These are phyloP conservation scores for Solanum etuberosum DNA, from an alignment of 257 asterid genomes.

Conservation along the genomic window DNA sequence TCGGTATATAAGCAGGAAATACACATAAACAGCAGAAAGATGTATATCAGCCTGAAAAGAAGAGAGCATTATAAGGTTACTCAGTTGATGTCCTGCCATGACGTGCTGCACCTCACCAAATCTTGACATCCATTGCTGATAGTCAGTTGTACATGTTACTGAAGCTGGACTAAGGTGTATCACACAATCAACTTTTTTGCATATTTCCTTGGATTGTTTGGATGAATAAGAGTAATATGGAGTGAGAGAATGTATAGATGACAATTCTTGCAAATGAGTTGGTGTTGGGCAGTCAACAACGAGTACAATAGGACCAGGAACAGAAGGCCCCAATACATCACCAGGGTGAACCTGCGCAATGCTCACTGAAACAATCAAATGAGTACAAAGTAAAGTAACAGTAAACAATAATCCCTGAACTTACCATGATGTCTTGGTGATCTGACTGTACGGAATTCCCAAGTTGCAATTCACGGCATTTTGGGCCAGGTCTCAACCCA, in stretches of 20 bases:
- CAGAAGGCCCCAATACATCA: conserved; percentile 76
- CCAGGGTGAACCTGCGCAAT: conserved; percentile 69
- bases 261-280: conserved; percentile 44
- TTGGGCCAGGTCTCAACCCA: conserved; percentile 78
- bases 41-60: background rate
- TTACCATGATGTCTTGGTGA: conserved; percentile 57
- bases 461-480: conserved; percentile 65
- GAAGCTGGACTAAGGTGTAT: conserved; percentile 65
- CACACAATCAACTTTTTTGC: conserved; percentile 68
- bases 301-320: conserved; percentile 79
- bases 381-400: background rate
- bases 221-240: conserved; percentile 43
- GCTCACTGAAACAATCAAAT: background rate
- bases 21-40: background rate
- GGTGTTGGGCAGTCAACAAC: conserved; percentile 84
- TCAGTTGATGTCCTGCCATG: conserved; percentile 88
- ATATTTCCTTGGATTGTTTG: conserved; percentile 22
- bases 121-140: conserved; percentile 72
- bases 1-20: background rate
- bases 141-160: conserved; percentile 40
- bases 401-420: background rate
- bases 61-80: conserved; percentile 7
- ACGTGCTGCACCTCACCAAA: conserved; percentile 83
- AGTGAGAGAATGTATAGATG: conserved; percentile 31
- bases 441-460: conserved; percentile 79